Evolutionary conservation across 257 asterid genomes (phyloP).

Genomic region (Gynochthodes officinalis): DNA sequence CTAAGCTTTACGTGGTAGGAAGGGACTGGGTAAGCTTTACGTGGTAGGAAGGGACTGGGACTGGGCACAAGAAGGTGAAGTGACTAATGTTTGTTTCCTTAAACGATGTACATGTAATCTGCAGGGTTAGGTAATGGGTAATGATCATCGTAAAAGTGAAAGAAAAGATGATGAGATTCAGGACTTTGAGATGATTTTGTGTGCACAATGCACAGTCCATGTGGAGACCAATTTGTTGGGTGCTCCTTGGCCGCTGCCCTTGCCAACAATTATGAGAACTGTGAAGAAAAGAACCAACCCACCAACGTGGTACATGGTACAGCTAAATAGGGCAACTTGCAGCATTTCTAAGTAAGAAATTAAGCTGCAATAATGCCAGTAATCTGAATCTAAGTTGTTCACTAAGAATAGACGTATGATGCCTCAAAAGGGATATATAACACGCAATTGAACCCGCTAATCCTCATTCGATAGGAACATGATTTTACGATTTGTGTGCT

Average conservation of each 20-base stretch:
- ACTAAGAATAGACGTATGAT: background rate
- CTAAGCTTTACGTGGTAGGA: background rate
- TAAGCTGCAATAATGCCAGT: background rate
- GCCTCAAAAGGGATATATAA: too few species aligned
- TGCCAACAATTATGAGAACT: conserved; percentile 9
- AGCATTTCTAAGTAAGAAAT: background rate
- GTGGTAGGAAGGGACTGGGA: conserved; percentile 1
- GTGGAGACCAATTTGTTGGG: conserved; percentile 39
- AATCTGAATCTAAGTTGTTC: background rate
- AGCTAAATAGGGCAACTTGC: background rate
- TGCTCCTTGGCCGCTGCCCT: conserved; percentile 17
- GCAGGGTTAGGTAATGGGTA: too few species aligned
- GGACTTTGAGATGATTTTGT: conserved; percentile 14
- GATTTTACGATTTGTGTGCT: too few species aligned
- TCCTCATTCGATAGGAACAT: too few species aligned
- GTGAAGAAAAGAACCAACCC: too few species aligned
- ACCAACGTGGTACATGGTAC: background rate
- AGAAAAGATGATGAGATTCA: conserved; percentile 6
- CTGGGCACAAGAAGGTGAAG: background rate
- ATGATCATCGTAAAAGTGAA: background rate
- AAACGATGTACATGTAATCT: too few species aligned
- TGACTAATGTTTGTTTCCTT: conserved; percentile 6
- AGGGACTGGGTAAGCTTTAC: conserved; percentile 8
- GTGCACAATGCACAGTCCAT: conserved; percentile 24
- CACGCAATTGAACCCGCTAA: too few species aligned